A percentile compares a stretch with the other conserved stretches of the same genome.
phyloP scores from a whole-genome alignment of 192 early-diverging fungal species.

The Pilaira anomala region DNA sequence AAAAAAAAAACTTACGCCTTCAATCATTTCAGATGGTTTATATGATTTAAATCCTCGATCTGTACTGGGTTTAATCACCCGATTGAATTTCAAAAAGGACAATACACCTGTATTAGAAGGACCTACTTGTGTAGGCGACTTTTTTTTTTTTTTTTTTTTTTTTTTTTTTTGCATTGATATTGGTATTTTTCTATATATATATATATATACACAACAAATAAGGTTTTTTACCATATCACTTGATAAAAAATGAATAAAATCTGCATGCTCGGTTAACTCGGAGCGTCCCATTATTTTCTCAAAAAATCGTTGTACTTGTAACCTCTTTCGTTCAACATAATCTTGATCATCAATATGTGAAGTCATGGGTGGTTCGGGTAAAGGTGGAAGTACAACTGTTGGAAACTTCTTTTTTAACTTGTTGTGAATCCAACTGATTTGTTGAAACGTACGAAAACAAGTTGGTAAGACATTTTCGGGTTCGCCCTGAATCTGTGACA shows the following conservation, averaged over 20 bases:
- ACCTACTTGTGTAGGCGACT: slow-evolving; percentile 47
- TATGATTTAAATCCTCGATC: slow-evolving; percentile 45
- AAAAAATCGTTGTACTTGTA: slow-evolving; percentile 46
- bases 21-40: slow-evolving; percentile 43
- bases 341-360: slow-evolving; percentile 49
- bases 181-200: not conserved
- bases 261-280: slow-evolving; percentile 36
- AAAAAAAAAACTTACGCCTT: slow-evolving; percentile 35
- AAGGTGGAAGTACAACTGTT: slow-evolving; percentile 42
- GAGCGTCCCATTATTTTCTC: slow-evolving; percentile 38
- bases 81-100: slow-evolving; percentile 47
- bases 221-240: slow-evolving; percentile 48
- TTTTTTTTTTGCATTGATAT: too few species aligned
- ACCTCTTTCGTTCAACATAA: slow-evolving; percentile 50
- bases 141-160: not conserved
- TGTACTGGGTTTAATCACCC: slow-evolving; percentile 41
- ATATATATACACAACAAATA: not conserved
- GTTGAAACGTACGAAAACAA: slow-evolving; percentile 48
- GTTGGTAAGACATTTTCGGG: slow-evolving; percentile 2
- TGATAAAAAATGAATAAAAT: slow-evolving; percentile 49
- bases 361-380: slow-evolving; percentile 43
- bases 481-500: not conserved
- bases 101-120: slow-evolving; percentile 37
- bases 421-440: slow-evolving; percentile 48
- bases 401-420: slow-evolving; percentile 31